A percentile compares a stretch with the other conserved stretches of the same genome.
Conservation (phyloP, 2,329 filamentous ascomycete genomes). For the Calonectria henricotiae region DNA sequence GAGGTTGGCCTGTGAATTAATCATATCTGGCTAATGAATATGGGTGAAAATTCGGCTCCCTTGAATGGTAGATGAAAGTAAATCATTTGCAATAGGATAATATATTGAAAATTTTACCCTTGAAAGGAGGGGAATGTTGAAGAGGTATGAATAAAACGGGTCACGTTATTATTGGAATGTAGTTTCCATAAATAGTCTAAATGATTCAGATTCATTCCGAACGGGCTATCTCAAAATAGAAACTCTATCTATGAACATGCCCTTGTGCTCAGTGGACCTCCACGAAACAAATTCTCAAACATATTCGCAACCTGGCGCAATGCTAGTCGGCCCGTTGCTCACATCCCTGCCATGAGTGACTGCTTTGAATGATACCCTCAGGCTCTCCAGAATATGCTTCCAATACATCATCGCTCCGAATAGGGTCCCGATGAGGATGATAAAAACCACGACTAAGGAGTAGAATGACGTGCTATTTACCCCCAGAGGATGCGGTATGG, state of each 20-base stretch:
- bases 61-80: too few species aligned
- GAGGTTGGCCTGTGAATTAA: too few species aligned
- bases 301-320: neutral
- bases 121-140: too few species aligned
- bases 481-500: neutral
- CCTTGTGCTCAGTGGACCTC: neutral
- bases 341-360: neutral
- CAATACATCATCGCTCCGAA: neutral
- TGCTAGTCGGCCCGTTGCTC: too few species aligned
- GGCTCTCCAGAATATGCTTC: neutral
- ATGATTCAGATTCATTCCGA: too few species aligned
- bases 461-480: neutral
- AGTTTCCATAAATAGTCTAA: neutral
- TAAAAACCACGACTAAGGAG: neutral
- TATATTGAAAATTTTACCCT: too few species aligned
- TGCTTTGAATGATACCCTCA: rapidly evolving
- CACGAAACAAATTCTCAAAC: neutral
- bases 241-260: neutral
- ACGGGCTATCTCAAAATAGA: neutral
- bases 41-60: too few species aligned
- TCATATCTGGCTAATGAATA: too few species aligned
- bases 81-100: too few species aligned
- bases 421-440: neutral
- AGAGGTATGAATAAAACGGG: neutral
- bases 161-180: neutral